Evolutionary conservation across 176 grass and related monocot genomes (phyloP).

Genomic region (Aegilops speltoides): DNA sequence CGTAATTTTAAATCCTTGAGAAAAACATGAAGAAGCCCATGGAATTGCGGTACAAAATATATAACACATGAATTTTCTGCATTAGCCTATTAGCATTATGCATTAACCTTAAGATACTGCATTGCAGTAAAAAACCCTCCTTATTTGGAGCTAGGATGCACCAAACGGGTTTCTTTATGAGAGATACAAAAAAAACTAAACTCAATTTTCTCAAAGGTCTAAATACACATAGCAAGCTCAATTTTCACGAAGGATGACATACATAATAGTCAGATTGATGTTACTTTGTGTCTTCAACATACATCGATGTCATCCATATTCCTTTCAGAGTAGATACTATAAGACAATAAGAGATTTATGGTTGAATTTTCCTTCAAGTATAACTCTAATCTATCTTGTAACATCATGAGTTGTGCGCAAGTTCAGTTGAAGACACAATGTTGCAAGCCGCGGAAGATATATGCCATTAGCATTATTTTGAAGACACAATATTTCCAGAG

Average conservation of each 20-base stretch:
- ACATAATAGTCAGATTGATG: background rate
- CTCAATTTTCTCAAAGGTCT: background rate
- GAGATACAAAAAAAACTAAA: background rate
- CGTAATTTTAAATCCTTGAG: background rate
- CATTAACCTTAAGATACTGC: background rate
- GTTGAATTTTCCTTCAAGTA: background rate
- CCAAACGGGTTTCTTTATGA: background rate
- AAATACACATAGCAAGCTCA: no score
- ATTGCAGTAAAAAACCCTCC: background rate
- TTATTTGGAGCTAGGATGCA: background rate
- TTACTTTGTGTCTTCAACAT: background rate
- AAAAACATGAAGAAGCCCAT: background rate
- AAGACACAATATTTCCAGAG: background rate
- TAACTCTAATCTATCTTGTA: background rate
- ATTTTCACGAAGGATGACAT: background rate
- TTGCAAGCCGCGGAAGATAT: background rate
- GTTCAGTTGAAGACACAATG: background rate
- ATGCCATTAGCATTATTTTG: background rate
- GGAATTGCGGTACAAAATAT: background rate
- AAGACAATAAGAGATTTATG: background rate
- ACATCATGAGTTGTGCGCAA: background rate
- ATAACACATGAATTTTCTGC: background rate
- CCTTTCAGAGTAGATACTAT: background rate
- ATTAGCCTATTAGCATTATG: background rate
- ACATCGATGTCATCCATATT: background rate